Evolutionary conservation across 192 early-diverging fungal genomes (phyloP).

Genomic region (Dimargaris verticillata): DNA sequence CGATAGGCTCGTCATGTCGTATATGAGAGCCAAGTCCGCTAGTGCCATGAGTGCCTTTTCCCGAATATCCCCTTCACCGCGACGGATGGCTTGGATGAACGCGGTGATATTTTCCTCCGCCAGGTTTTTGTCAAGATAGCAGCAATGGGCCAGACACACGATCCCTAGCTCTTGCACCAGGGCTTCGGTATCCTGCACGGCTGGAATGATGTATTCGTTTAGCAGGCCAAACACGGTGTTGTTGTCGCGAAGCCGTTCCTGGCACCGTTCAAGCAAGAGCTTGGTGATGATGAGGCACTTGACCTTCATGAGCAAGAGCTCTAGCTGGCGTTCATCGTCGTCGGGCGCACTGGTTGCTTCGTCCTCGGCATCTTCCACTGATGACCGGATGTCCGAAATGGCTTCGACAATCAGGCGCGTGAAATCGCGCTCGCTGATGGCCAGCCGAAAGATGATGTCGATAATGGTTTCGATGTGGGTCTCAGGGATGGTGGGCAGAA

Average conservation of each 20-base stretch:
- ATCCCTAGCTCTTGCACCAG: constrained; percentile 59
- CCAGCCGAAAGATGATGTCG: constrained; percentile 55
- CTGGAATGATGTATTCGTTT: constrained; percentile 54
- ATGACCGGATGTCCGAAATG: constrained; percentile 59
- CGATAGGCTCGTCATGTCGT: constrained; percentile 27
- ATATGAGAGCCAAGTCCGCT: constrained; percentile 28
- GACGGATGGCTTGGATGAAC: constrained; percentile 49
- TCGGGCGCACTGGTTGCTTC: constrained; percentile 18
- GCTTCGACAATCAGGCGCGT: constrained; percentile 70
- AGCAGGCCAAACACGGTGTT: constrained; percentile 57
- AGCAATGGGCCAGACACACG: constrained; percentile 66
- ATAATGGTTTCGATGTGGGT: constrained; percentile 62
- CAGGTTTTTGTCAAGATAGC: constrained; percentile 55
- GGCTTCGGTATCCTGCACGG: constrained; percentile 45
- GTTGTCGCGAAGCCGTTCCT: constrained; percentile 50
- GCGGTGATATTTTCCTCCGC: constrained; percentile 53
- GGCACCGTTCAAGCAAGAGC: constrained; percentile 46
- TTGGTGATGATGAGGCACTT: constrained; percentile 53
- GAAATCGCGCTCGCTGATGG: constrained; percentile 71
- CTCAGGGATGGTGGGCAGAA: constrained; percentile 55
- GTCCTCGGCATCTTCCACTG: constrained; percentile 16
- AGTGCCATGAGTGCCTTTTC: constrained; percentile 52
- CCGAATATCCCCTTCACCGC: constrained; percentile 29
- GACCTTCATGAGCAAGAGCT: constrained; percentile 34
- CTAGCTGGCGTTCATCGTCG: constrained; percentile 21